These are phyloP conservation scores for Boletus vermiculosoides DNA, from an alignment of 768 basidiomycete genomes.

Conservation along the genomic window DNA sequence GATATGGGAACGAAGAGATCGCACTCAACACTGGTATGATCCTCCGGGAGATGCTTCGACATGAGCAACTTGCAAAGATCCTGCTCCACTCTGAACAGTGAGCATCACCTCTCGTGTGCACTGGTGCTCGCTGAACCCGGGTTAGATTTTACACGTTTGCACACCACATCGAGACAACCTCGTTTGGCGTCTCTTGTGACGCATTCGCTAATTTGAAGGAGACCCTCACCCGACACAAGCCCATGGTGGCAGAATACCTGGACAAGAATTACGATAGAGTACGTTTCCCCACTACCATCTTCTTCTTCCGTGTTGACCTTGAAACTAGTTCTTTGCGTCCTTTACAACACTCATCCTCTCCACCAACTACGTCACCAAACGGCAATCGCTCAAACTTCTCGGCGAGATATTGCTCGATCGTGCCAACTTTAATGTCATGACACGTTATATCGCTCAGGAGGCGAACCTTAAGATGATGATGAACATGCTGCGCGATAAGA, in stretches of 20 bases:
- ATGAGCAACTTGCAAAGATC: slow-evolving; percentile 88
- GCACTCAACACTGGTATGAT: slow-evolving; percentile 99
- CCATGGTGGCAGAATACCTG: slow-evolving; percentile 96
- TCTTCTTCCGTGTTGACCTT: slow-evolving; percentile 1
- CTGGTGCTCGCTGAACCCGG: slow-evolving; percentile 1
- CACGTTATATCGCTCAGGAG: slow-evolving; percentile 91
- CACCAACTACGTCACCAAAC: slow-evolving; percentile 98
- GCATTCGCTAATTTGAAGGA: slow-evolving; percentile 98
- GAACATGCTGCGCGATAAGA: slow-evolving; percentile 97
- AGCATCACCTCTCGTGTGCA: slow-evolving; percentile 34
- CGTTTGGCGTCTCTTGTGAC: slow-evolving; percentile 97
- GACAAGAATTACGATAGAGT: slow-evolving; percentile 97
- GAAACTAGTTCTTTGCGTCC: slow-evolving; percentile 89
- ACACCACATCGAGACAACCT: slow-evolving; percentile 94
- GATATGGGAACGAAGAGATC: slow-evolving; percentile 94
- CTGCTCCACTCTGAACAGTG: slow-evolving; percentile 92
- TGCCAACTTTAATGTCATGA: slow-evolving; percentile 99
- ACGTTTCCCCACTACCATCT: slow-evolving; percentile 26
- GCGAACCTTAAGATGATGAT: slow-evolving; percentile 99
- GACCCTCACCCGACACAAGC: slow-evolving; percentile 93
- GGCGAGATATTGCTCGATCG: slow-evolving; percentile 98
- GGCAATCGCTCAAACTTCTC: slow-evolving; percentile 95
- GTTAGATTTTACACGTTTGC: slow-evolving; percentile 93
- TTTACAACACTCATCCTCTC: slow-evolving; percentile 93
- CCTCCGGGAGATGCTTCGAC: slow-evolving; percentile 92